Base-by-base conservation (phyloP, 78 protist genomes). In the Corallochytrium limacisporum region DNA sequence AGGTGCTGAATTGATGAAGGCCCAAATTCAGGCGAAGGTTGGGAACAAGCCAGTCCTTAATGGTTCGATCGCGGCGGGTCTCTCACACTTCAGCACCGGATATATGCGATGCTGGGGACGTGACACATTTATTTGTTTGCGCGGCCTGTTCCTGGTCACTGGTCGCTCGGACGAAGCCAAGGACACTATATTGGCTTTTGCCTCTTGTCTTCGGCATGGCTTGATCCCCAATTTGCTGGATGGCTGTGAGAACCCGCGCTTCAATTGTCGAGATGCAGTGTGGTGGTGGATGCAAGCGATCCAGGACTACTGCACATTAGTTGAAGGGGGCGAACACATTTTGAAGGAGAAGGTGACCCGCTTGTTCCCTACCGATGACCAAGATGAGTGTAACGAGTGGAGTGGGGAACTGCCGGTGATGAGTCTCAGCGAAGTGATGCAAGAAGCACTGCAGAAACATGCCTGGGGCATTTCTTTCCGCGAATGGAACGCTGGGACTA, bases 141-240 rank as follows among this genome's bases (percentile, higher is more conserved):
- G 88, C 12, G 94, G 94, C 22, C 57, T 82, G 0, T 28, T 84
- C 29, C 39, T 88, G 18, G 70, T 70, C 15, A 77, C 92, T 1
- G 86, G 83, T 49, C 42, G 49, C 16, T 36, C 26, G 0, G 62
- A 3, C 22, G 92, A 76, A 1, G 94, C 97, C 6, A 33, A 61
- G 8, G 49, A 78, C 6, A 35, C 83, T 36, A 46, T 92, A 3
- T 60, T 87, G 31, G 79, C 69, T 7, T 78, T 42, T 38, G 91
- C 87, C 8, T 60, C 73, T 0, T 1, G 24, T 12, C n/a, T 76
- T 20, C 65, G 90, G 22, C 91, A 86, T 51, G 98, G 98, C 3
- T 57, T 93, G 18, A 71, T 93, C 35, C 98, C 98, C 20, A 93
- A 93, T 69, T 78, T 93, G 42, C 31, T 88, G 28, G 91, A 86